Percentiles rank a stretch among this genome's conserved stretches.
Evolutionary conservation across 768 basidiomycete species (phyloP).

Genomic region (Suillus brevipes): DNA sequence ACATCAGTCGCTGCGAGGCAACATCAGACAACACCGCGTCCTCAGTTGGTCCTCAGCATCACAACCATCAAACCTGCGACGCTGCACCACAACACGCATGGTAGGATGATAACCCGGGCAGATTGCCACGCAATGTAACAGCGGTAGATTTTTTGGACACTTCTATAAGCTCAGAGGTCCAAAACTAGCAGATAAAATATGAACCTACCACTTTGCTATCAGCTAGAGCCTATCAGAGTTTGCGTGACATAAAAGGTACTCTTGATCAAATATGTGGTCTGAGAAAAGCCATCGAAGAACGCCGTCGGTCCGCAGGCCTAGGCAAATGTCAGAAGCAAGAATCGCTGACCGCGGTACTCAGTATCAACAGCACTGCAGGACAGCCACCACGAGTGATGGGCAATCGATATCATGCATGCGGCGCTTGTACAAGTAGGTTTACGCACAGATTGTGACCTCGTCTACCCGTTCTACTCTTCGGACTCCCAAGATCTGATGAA

Average conservation of each 20-base stretch:
- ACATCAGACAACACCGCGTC: not conserved
- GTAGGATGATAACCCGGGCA: not conserved
- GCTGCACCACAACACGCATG: not conserved
- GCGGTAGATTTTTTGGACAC: not conserved
- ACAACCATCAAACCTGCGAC: not conserved
- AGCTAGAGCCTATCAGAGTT: not conserved
- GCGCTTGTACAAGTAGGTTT: not conserved
- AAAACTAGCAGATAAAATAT: not conserved
- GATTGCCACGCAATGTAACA: not conserved
- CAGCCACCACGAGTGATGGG: not conserved
- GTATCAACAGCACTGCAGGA: not conserved
- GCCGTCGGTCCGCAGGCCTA: too few species aligned
- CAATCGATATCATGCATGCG: not conserved
- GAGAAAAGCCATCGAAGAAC: not conserved
- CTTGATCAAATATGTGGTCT: not conserved
- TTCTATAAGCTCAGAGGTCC: not conserved
- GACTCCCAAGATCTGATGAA: too few species aligned
- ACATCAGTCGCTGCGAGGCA: not conserved
- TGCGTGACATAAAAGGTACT: not conserved
- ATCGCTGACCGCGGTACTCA: not conserved
- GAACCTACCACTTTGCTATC: not conserved
- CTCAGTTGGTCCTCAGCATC: too few species aligned
- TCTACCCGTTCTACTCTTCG: too few species aligned
- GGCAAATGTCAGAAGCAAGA: not conserved
- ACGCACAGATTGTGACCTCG: not conserved